Percentiles rank a stretch among this genome's conserved stretches.
phyloP scores from a whole-genome alignment of 2,329 filamentous ascomycete species.

The Davidsoniella virescens region DNA sequence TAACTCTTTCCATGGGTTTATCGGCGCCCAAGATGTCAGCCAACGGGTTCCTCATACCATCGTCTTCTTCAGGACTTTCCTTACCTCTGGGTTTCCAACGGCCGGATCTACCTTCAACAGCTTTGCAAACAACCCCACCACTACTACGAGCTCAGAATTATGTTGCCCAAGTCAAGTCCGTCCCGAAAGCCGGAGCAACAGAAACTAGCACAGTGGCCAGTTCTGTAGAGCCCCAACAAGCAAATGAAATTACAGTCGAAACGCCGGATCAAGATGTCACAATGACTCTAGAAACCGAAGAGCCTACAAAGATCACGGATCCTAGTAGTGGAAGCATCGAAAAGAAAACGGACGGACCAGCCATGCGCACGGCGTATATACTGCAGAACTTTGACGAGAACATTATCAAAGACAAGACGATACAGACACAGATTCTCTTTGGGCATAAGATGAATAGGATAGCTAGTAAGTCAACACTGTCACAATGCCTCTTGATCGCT shows the following conservation, averaged over 20 bases:
- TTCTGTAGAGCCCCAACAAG: neutral
- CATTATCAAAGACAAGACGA: slow-evolving; percentile 36
- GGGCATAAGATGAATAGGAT: slow-evolving; percentile 42
- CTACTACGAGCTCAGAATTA: too few relatives aligned
- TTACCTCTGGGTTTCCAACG: slow-evolving; percentile 1
- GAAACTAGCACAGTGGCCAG: neutral
- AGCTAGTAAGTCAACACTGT: slow-evolving; percentile 27
- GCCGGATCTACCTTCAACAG: neutral
- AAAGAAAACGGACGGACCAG: slow-evolving; percentile 17
- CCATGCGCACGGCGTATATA: slow-evolving; percentile 42
- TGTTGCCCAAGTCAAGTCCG: too few relatives aligned
- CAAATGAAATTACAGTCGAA: neutral
- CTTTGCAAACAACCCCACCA: too few relatives aligned
- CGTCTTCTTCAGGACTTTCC: slow-evolving; percentile 6
- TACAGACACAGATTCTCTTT: slow-evolving; percentile 43
- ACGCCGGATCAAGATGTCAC: too few relatives aligned
- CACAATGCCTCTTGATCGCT: neutral
- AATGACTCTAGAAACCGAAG: too few relatives aligned
- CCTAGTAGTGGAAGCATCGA: neutral
- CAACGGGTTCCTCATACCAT: slow-evolving; percentile 15
- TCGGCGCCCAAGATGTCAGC: slow-evolving; percentile 15
- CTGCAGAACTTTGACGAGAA: slow-evolving; percentile 43
- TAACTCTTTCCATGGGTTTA: slow-evolving; percentile 15
- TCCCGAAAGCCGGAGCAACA: neutral
- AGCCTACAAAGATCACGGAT: too few relatives aligned